Base-by-base conservation (phyloP, 1,284 basidiomycete genomes). In the Trichosporon sp. region DNA sequence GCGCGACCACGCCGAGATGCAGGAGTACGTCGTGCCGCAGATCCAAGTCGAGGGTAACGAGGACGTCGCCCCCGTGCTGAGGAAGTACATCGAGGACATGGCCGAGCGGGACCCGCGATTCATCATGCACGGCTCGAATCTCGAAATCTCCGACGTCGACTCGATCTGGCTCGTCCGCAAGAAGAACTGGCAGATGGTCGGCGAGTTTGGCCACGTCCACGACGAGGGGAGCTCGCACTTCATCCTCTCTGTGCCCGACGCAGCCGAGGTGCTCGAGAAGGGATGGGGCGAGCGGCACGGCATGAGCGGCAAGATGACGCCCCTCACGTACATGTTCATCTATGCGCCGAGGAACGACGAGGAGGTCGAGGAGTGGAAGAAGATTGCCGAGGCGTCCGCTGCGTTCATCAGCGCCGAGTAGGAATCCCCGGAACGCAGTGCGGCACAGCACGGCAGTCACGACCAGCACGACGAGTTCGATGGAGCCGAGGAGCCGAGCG, bases 171-270 rank as follows among this genome's bases (percentile, higher is more conserved):
- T 59, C 40, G 14, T 46, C 4, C 9, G 25, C 9, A 40, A 59
- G 21, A 8, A 19, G 14, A 25, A 16, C 3, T 25, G 33, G 56
- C 33, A 58, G 56, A 37, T 40, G 34, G 25, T 27, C 21, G 58
- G 58, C 58, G 58, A 59, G 58, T 21, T 59, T 21, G 58, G 6
- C 5, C 58, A 59, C 58, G 40, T 59, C 25, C 58, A 59, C 29
- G 9, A 40, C 19, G 58, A 59, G 40, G 58, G 58, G 8, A 32
- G 27, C 19, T 31, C 40, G 10, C 58, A 59, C 40, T 23, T 59
- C 37, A 46, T 46, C n/a, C 58, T 59, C 16, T 32, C 27, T 11
- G 37, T 59, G 19, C 19, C 40, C 9, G 58, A 59, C 40, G 58
- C 58, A 9, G 9, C 8, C 13, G 40, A 32, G 29, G 58, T 46